Conservation (phyloP, 2,329 filamentous ascomycete species). For the Ceratocystis eucalypticola region DNA sequence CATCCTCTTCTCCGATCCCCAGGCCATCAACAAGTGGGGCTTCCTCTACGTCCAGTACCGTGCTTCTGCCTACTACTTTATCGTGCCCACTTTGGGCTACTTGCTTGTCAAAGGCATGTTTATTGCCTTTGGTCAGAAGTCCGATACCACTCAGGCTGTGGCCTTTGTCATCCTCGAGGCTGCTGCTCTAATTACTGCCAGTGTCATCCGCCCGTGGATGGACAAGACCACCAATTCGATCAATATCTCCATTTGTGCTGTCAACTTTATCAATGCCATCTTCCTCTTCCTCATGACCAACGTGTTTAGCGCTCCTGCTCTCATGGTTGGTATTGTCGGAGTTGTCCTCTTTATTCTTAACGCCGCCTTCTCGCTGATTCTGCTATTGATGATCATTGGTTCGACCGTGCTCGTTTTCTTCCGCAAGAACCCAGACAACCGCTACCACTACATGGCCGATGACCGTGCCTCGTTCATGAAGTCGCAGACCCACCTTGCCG, state of each 20-base stretch:
- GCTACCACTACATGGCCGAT: conserved; percentile 93
- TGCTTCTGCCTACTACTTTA: conserved; percentile 90
- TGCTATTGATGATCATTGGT: conserved; percentile 63
- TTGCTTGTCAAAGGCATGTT: conserved; percentile 81
- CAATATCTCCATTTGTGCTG: conserved; percentile 79
- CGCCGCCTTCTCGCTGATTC: conserved; percentile 65
- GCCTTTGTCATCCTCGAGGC: conserved; percentile 75
- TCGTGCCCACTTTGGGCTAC: conserved; percentile 66
- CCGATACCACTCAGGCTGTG: conserved; percentile 61
- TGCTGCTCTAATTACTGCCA: conserved; percentile 59
- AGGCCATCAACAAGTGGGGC: conserved; percentile 91
- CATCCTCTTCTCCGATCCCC: conserved; percentile 91
- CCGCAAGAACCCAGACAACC: conserved; percentile 85
- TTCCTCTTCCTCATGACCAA: conserved; percentile 81
- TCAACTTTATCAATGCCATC: conserved; percentile 85
- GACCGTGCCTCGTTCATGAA: conserved; percentile 97
- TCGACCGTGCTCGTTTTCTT: conserved; percentile 57
- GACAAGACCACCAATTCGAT: conserved; percentile 96
- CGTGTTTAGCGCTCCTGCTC: conserved; percentile 67
- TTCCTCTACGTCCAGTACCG: conserved; percentile 97
- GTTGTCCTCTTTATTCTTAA: conserved; percentile 83
- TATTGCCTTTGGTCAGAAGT: conserved; percentile 64
- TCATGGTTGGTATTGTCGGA: conserved; percentile 79
- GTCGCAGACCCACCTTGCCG: conserved; percentile 66
- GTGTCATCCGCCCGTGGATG: conserved; percentile 87